A percentile compares a stretch with the other conserved stretches of the same genome.
Evolutionary conservation across 305 asterid genomes (phyloP).

Genomic region (Coffea humblotiana): DNA sequence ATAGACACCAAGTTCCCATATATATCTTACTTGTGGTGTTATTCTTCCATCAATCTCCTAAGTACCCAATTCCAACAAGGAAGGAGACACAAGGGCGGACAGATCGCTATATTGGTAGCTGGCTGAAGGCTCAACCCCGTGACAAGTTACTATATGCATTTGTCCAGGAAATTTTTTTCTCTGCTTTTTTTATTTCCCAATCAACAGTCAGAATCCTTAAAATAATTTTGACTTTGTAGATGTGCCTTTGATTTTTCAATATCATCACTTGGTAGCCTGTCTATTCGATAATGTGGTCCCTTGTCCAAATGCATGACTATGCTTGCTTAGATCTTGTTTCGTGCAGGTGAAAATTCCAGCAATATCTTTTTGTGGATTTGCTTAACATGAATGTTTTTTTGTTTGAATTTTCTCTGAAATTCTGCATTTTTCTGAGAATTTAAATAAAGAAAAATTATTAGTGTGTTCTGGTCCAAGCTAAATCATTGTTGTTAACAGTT

Average conservation of each 20-base stretch:
- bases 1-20: conserved; percentile 7
- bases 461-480: too few species aligned
- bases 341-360: not conserved
- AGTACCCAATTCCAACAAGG: conserved; percentile 78
- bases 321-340: not conserved
- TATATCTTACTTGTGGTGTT: conserved; percentile 17
- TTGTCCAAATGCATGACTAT: not conserved
- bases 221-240: not conserved
- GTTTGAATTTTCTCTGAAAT: too few species aligned
- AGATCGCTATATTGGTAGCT: conserved; percentile 71
- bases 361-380: not conserved
- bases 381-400: not conserved
- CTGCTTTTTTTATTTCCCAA: conserved; percentile 4
- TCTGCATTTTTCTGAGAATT: not conserved
- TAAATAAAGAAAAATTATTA: not conserved
- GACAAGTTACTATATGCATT: conserved; percentile 59
- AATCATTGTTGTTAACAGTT: not conserved
- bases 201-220: conserved; percentile 1
- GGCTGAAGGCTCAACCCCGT: conserved; percentile 89
- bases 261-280: not conserved
- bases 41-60: conserved; percentile 13
- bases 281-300: not conserved
- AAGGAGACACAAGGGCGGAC: conserved; percentile 89
- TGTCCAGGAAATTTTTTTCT: not conserved
- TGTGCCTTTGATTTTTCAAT: conserved; percentile 1